Base-by-base conservation (phyloP, 2,329 filamentous ascomycete species). In the Cladosporium oxysporum region DNA sequence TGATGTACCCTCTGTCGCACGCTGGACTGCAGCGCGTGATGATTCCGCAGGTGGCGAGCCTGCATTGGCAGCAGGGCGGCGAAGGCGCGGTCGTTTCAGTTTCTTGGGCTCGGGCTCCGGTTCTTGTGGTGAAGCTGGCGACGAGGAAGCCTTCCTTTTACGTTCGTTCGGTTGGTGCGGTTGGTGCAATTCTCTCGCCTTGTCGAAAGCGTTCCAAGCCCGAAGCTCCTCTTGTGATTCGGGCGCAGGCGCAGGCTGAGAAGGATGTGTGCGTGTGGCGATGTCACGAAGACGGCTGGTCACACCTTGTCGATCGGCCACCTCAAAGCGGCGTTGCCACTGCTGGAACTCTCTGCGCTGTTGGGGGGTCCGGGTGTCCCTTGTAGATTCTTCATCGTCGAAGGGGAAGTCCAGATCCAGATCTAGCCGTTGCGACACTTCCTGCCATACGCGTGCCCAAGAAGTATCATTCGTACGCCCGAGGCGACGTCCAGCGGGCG, bases 191-290 rank as follows among this genome's bases (percentile, higher is more conserved):
- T 93, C 90, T 69, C 92, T 86, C 52, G 91, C 93, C 76, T 90
- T 91, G 71, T 97, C 93, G 69, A 98, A 89, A 23, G 91, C 92
- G 68, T 93, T 92, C 95, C 94, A 97, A 4, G 94, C 92, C 66
- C 88, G 85, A 63, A 90, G 84, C 77, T 96, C 93, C 71, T 97
- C 93, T 50, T 89, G 81, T 8, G 90, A 91, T 77, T 96, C 91
- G 44, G 87, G 87, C 50, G 88, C 85, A 37, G 85, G 85, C 79
- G 73, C 71, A 71, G 71, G 76, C 73, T 66, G 72, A 71, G 63
- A 81, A 77, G 62, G 81, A 66, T 87, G 85, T 58, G 89, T 80
- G 55, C 89, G 76, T 66, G 89, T 84, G 65, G 89, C 88, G 52
- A 77, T 77, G 29, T 73, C 73, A 26, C 75, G 72, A 28, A 78